phyloP scores from a whole-genome alignment of 345 rosid species.

The Populus simonii region DNA sequence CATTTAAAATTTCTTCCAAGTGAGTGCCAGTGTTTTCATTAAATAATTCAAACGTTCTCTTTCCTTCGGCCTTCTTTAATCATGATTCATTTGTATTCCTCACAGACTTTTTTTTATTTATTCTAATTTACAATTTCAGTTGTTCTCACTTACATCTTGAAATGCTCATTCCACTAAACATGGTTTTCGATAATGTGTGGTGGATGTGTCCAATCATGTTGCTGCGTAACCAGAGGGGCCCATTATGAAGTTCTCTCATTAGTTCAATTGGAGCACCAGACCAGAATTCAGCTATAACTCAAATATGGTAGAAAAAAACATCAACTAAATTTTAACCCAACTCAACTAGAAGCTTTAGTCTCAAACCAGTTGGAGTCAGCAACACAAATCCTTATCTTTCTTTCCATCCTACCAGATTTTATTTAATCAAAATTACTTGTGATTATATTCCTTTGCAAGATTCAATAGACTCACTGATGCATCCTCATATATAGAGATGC shows the following conservation, averaged over 20 bases:
- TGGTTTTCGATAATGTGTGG: not conserved
- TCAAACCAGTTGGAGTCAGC: not conserved
- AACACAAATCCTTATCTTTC: not conserved
- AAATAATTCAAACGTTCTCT: not conserved
- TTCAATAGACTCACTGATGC: conserved; percentile 57
- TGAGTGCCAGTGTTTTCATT: not conserved
- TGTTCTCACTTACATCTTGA: not conserved
- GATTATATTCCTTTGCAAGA: conserved; percentile 3
- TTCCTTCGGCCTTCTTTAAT: not conserved
- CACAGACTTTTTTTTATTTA: not conserved
- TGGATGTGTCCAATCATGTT: not conserved
- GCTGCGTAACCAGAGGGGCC: too few relatives aligned
- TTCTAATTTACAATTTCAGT: not conserved
- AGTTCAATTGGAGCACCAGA: not conserved
- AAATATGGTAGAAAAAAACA: conserved; percentile 1
- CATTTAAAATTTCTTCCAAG: not conserved
- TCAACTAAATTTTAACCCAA: not conserved
- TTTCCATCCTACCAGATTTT: not conserved
- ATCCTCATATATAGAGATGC: conserved; percentile 57
- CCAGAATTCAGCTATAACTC: conserved; percentile 1
- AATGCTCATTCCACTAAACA: not conserved
- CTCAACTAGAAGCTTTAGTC: not conserved
- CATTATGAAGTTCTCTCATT: not conserved
- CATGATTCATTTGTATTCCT: not conserved
- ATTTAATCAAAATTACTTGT: not conserved